phyloP scores from a whole-genome alignment of 768 basidiomycete species.

The Agaricus bisporus region DNA sequence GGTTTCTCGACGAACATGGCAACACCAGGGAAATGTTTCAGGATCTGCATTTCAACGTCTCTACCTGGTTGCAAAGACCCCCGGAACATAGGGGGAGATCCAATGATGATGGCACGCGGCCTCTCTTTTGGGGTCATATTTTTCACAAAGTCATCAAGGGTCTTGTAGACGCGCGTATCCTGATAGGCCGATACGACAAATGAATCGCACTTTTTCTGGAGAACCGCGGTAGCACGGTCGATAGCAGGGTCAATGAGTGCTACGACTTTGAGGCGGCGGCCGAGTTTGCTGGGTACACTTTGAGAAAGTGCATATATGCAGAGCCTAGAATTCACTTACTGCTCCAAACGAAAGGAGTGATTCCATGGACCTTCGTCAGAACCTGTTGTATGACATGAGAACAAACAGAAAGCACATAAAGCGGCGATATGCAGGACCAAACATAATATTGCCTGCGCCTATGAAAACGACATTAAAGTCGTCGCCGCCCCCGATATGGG shows the following conservation, averaged over 20 bases:
- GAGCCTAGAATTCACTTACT: conserved; percentile 39
- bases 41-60: conserved; percentile 83
- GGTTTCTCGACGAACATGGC: conserved; percentile 94
- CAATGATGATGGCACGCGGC: conserved; percentile 82
- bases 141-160: conserved; percentile 79
- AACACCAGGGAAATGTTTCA: conserved; percentile 83
- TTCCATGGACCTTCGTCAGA: conserved; percentile 91
- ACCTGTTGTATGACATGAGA: conserved; percentile 34
- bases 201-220: conserved; percentile 86
- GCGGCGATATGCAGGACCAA: conserved; percentile 44
- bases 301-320: conserved; percentile 11
- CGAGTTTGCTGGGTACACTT: conserved; percentile 66
- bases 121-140: conserved; percentile 56
- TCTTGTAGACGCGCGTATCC: conserved; percentile 78
- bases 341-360: conserved; percentile 86
- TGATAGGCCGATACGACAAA: conserved; percentile 94
- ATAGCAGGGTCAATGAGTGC: conserved; percentile 89
- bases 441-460: conserved; percentile 98
- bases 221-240: conserved; percentile 72
- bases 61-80: conserved; percentile 69
- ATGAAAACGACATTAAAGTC: conserved; percentile 93
- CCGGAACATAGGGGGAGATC: conserved; percentile 91
- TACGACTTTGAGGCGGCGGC: conserved; percentile 91
- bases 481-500: conserved; percentile 52
- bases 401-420: not conserved